Evolutionary conservation across 2,329 filamentous ascomycete species (phyloP), one percentile per base, ranked within the genome.

Genomic region (Fusarium sublunatum): DNA sequence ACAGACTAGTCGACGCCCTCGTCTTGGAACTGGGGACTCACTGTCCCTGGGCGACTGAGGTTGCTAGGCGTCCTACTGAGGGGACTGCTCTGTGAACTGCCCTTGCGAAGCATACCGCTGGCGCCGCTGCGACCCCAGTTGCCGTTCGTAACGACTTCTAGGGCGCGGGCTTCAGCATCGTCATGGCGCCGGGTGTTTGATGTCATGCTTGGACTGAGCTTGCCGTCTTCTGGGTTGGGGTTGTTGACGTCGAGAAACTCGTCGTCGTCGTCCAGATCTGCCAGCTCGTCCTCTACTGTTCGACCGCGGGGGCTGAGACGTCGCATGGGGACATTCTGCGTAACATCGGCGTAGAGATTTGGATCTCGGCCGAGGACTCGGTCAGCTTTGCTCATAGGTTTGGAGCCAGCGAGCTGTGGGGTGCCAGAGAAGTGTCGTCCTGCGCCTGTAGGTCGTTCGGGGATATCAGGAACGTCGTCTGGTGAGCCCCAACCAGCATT

Each of bases 401-500:
- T 76, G 4, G 74, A 73, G 24, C 53, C 62, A 26, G 63, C 32
- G 41, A 58, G 34, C 53, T 66, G 36, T 11, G 73, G 65, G 9
- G 55, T 53, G 24, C 68, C 58, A 4, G 70, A 51, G 51, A 72
- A 74, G 56, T 75, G 74, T 24, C 76, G 76, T 41, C 78, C 76
- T 10, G 75, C 75, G 8, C 60, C 67, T 36, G 65, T 46, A 43
- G 64, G 34, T 58, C 67, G 48, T 10, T 72, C 65, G 5, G 69
- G 58, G 12, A 70, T 53, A n/a, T 70, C 68, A 57, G 69, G 68
- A 46, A 64, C 49, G 32, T 54, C 58, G 53, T 63, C 70, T 4
- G 71, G 75, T 8, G 71, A 71, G 31, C 89, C 89, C 88, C 89
- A 91, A 31, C 89, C 89, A 12, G 89, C 88, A 26, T 81, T 84